Percentiles rank a stretch among this genome's conserved stretches.
Conservation (phyloP, 2,329 filamentous ascomycete species). For the Drechslerella dactyloides region DNA sequence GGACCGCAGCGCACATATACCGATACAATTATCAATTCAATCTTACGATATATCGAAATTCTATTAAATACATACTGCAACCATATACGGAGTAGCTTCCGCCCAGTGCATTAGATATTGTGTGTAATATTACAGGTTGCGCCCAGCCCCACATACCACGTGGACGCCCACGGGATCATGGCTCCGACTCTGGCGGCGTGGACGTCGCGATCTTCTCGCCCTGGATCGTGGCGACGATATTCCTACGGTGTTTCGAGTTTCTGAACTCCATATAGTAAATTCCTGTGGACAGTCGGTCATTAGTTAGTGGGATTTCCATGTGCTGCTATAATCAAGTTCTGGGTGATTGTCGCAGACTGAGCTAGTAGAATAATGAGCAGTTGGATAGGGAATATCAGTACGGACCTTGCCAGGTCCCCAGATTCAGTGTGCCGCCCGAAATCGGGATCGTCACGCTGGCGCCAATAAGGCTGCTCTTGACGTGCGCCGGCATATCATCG, state of each 20-base stretch:
- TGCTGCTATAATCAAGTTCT: too few relatives aligned
- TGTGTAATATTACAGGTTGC: background rate
- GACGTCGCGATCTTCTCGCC: conserved; percentile 70
- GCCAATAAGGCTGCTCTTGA: conserved; percentile 88
- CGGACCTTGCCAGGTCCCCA: conserved; percentile 74
- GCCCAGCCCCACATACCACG: background rate
- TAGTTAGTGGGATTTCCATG: too few relatives aligned
- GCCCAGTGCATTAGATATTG: background rate
- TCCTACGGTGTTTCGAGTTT: conserved; percentile 74
- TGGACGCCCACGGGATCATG: conserved; percentile 1
- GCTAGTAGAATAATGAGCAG: too few relatives aligned
- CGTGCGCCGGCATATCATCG: conserved; percentile 97
- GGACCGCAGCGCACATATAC: too few relatives aligned
- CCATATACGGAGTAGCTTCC: background rate
- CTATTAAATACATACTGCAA: too few relatives aligned
- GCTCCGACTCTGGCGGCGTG: background rate
- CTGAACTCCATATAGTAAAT: conserved; percentile 97
- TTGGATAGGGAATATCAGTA: conserved; percentile 1
- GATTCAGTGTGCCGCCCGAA: conserved; percentile 76
- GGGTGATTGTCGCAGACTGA: too few relatives aligned
- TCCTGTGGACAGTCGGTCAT: conserved; percentile 59
- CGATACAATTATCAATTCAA: too few relatives aligned
- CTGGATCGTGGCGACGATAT: conserved; percentile 90
- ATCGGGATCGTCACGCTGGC: conserved; percentile 92
- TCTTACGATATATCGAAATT: too few relatives aligned